Base-by-base conservation (phyloP, 371 early-diverging fungal species). In the Lichtheimia corymbifera region DNA sequence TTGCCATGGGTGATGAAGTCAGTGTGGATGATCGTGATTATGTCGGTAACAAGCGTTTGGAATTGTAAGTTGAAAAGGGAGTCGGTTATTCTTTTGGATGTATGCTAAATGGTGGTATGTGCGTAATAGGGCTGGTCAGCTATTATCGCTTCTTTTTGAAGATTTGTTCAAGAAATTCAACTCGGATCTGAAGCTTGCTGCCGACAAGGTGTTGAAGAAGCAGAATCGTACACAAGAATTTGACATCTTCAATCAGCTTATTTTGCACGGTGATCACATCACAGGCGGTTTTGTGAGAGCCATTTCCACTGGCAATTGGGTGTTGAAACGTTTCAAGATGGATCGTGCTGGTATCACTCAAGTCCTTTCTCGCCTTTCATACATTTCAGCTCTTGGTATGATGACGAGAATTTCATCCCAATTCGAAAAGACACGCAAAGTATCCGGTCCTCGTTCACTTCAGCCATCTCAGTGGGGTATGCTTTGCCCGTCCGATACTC, bases 351-450 rank as follows among this genome's bases (percentile, higher is more conserved):
- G 99, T 58, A 95, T 99, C 42, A 99, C 99, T 5, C 99, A 99
- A 64, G 98, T 99, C 2, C 78, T 99, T 45, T 91, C 95, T 42
- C 91, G 99, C 35, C 84, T 99, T 35, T 93, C 94, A 54, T 99
- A 98, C 70, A 96, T 99, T 59, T 89, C 95, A 5, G 99, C 99
- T 0, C 79, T 99, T 59, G 99, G 99, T 62, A 99, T 99, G 99
- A 96, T 99, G 93, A 99, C 99, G 9, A 88, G 99, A 68, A 99
- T 99, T 58, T 85, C 87, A 55, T 94, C 95, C 42, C 99, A 99
- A 80, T 99, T 99, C 81, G 99, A 99, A 79, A 99, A 99, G 82
- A 99, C 99, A 7, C 83, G 99, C 71, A 99, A 99, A 73, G 97
- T 99, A 12, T 93, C 95, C 30, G 99, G 99, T 50, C 99, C 99